phyloP scores from a whole-genome alignment of 306 rosid genomes.

The Vigna trinervia region DNA sequence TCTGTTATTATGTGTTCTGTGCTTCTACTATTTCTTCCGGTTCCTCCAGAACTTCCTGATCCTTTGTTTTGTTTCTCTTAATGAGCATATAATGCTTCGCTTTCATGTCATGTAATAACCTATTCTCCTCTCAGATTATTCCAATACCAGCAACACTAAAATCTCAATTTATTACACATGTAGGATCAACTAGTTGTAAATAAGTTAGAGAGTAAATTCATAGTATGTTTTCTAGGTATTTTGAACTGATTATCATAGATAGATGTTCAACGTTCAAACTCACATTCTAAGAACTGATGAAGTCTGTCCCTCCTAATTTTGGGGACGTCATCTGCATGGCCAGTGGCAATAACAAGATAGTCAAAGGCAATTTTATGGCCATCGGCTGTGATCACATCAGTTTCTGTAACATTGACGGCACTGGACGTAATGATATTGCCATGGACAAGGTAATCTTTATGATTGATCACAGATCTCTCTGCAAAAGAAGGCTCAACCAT shows the following conservation, averaged over 20 bases:
- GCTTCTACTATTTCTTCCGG: slow-evolving; percentile 15
- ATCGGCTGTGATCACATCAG: slow-evolving; percentile 64
- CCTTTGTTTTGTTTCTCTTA: neutral
- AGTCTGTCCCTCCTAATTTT: slow-evolving; percentile 57
- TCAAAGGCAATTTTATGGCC: slow-evolving; percentile 62
- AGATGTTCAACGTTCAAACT: slow-evolving; percentile 13
- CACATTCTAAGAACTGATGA: slow-evolving; percentile 61
- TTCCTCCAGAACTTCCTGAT: slow-evolving; percentile 3
- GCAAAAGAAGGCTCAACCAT: slow-evolving; percentile 83
- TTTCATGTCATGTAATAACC: slow-evolving; percentile 19
- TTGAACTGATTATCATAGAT: neutral
- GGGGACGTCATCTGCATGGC: slow-evolving; percentile 63
- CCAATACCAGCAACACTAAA: neutral
- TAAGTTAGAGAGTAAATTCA: neutral
- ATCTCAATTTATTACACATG: neutral
- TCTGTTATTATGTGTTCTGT: slow-evolving; percentile 3
- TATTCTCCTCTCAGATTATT: slow-evolving; percentile 23
- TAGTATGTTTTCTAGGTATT: neutral
- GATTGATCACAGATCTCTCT: slow-evolving; percentile 67
- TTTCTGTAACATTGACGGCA: slow-evolving; percentile 59
- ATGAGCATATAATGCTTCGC: slow-evolving; percentile 14
- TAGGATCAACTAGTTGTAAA: slow-evolving; percentile 7
- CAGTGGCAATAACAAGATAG: slow-evolving; percentile 76
- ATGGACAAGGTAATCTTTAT: slow-evolving; percentile 62
- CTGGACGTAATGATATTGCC: slow-evolving; percentile 55